Conservation (phyloP, 495 filamentous ascomycete genomes). For the Friedmanniomyces endolithicus region DNA sequence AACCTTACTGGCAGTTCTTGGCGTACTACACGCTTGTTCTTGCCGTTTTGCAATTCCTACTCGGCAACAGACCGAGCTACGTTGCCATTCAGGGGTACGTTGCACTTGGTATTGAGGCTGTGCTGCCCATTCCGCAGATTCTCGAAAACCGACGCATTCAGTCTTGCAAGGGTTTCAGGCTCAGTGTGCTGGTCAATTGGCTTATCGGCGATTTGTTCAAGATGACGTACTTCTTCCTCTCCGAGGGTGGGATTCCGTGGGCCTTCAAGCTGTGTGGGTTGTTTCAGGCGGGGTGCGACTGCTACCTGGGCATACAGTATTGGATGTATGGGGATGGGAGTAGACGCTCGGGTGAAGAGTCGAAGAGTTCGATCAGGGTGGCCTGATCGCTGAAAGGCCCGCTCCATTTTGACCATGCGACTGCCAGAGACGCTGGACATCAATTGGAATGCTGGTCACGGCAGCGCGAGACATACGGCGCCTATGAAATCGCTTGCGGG, state of each 20-base stretch:
- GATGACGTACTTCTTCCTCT: slow-evolving; percentile 70
- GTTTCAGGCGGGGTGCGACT: slow-evolving; percentile 80
- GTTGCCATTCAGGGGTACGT: slow-evolving; percentile 62
- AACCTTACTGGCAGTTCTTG: slow-evolving; percentile 88
- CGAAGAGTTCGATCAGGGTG: slow-evolving; percentile 6
- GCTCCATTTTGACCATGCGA: no score
- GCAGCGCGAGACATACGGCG: no score
- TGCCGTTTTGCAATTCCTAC: slow-evolving; percentile 55
- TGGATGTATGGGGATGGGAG: slow-evolving; percentile 59
- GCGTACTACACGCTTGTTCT: slow-evolving; percentile 55
- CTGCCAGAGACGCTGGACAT: no score
- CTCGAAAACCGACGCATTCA: slow-evolving; percentile 61
- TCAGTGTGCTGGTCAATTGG: slow-evolving; percentile 81
- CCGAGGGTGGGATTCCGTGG: slow-evolving; percentile 59
- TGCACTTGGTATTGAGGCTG: slow-evolving; percentile 82
- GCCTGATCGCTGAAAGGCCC: neutral
- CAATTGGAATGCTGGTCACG: no score
- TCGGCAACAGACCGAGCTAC: slow-evolving; percentile 55
- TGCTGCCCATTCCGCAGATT: slow-evolving; percentile 81
- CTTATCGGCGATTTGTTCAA: slow-evolving; percentile 88
- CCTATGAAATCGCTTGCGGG: no score
- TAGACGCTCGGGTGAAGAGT: neutral
- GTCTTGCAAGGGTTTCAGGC: slow-evolving; percentile 79
- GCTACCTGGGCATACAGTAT: slow-evolving; percentile 73
- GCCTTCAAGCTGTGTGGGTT: slow-evolving; percentile 87